Percentiles rank a stretch among this genome's conserved stretches.
Conservation (phyloP, 352 stramenopile species). For the Globisporangium ultimum region DNA sequence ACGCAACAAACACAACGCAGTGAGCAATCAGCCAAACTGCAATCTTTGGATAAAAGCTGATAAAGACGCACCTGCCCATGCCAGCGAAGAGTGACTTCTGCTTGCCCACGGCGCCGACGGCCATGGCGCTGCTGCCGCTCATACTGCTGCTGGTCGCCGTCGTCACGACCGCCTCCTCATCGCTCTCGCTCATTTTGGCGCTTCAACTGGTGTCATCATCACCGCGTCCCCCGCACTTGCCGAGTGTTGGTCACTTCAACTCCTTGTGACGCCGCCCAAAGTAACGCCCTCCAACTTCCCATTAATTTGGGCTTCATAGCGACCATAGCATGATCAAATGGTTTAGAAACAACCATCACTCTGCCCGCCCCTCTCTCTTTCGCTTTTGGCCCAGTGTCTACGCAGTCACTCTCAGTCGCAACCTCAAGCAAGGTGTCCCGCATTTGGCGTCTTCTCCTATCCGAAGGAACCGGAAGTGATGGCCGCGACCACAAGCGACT, state of each 20-base stretch:
- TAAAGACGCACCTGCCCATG: conserved; percentile 26
- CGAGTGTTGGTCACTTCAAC: no score
- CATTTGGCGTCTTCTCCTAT: conserved; percentile 4
- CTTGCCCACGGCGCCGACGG: background rate
- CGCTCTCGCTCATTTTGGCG: conserved; percentile 33
- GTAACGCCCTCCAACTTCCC: background rate
- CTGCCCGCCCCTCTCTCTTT: background rate
- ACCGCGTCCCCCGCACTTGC: background rate
- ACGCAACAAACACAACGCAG: background rate
- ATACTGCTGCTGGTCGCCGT: conserved; percentile 7
- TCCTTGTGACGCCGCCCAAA: no score
- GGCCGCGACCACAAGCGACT: conserved; percentile 27
- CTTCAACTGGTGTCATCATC: background rate
- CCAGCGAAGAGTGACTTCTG: conserved; percentile 49
- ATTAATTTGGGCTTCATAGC: background rate
- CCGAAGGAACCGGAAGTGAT: conserved; percentile 12
- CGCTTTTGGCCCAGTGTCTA: conserved; percentile 5
- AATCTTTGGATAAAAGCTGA: background rate
- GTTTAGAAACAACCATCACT: background rate
- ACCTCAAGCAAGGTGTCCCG: background rate
- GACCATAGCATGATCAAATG: no score
- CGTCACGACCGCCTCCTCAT: conserved; percentile 31
- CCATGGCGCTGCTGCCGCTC: conserved; percentile 6
- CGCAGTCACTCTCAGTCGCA: conserved; percentile 2
- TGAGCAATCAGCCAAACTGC: background rate